These are phyloP conservation scores for Cryptococcus hybrid DNA, from an alignment of 1,284 basidiomycete genomes.

Conservation along the genomic window DNA sequence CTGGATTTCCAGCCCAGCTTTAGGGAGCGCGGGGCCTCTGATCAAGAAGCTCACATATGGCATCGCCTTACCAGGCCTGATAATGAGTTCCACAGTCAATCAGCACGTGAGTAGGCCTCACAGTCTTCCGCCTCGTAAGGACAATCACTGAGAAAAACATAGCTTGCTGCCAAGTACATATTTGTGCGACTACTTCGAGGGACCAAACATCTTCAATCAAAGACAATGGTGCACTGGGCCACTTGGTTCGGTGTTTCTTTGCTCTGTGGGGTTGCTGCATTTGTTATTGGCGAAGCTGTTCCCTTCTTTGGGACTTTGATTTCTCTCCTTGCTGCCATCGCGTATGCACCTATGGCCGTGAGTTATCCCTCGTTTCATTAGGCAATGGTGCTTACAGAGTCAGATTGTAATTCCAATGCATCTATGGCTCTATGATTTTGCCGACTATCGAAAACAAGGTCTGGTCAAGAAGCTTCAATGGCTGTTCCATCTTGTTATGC, in stretches of 20 bases:
- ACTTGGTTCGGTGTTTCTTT: slow-evolving; percentile 28
- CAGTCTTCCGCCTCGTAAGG: slow-evolving; percentile 38
- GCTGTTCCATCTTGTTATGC: slow-evolving; percentile 28
- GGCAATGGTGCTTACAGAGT: too few relatives aligned
- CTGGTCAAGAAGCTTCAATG: slow-evolving; percentile 14
- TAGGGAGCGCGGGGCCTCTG: slow-evolving; percentile 47
- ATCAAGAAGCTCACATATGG: slow-evolving; percentile 46
- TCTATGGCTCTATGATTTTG: slow-evolving; percentile 32
- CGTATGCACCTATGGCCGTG: background rate
- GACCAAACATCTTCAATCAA: slow-evolving; percentile 28
- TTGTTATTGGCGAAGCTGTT: slow-evolving; percentile 34
- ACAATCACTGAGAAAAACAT: slow-evolving; percentile 13
- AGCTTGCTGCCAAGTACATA: slow-evolving; percentile 35
- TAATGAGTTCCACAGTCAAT: slow-evolving; percentile 34
- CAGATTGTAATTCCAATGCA: slow-evolving; percentile 25
- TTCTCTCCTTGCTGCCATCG: slow-evolving; percentile 24
- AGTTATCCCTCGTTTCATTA: too few relatives aligned
- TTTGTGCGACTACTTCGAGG: slow-evolving; percentile 34
- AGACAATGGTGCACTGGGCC: slow-evolving; percentile 30
- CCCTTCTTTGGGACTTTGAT: slow-evolving; percentile 33
- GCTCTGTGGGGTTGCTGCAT: slow-evolving; percentile 24
- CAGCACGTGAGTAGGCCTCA: slow-evolving; percentile 21
- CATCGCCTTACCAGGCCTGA: slow-evolving; percentile 38
- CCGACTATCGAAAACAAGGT: slow-evolving; percentile 13
- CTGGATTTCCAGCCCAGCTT: slow-evolving; percentile 41